Conservation (phyloP, 1,284 basidiomycete genomes). For the Schizophyllum commune region DNA sequence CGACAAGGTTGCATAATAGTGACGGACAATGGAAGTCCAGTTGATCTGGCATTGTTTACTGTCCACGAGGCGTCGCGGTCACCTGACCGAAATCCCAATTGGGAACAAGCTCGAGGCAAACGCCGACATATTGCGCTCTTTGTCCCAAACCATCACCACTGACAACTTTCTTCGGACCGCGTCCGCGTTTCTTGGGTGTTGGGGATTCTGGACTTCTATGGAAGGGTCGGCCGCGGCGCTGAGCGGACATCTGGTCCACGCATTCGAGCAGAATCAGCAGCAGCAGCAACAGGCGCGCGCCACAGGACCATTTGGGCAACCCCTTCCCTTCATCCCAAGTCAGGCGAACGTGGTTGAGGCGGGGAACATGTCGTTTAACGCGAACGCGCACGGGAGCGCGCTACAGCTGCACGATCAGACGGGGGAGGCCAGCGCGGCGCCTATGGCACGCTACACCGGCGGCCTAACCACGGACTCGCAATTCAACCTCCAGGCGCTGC, state of each 20-base stretch:
- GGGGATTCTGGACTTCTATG: not conserved
- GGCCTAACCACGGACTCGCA: constrained; percentile 50
- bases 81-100: not conserved
- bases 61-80: not conserved
- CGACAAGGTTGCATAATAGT: no score
- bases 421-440: not conserved
- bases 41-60: not conserved
- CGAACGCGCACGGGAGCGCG: constrained; percentile 8
- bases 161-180: no score
- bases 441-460: constrained; percentile 27
- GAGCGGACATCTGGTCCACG: constrained; percentile 10
- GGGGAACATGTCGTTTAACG: constrained; percentile 11
- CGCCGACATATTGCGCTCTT: no score
- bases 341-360: constrained; percentile 6
- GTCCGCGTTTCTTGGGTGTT: not conserved
- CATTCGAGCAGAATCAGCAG: constrained; percentile 8
- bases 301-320: not conserved
- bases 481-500: constrained; percentile 63
- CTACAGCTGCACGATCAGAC: constrained; percentile 8
- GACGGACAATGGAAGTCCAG: not conserved
- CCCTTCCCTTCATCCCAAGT: not conserved
- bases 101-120: no score
- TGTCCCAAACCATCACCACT: not conserved
- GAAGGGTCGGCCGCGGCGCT: constrained; percentile 6
- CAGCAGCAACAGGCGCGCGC: constrained; percentile 1